Conservation (phyloP, 441 rosid species). For the Manihot esculenta region DNA sequence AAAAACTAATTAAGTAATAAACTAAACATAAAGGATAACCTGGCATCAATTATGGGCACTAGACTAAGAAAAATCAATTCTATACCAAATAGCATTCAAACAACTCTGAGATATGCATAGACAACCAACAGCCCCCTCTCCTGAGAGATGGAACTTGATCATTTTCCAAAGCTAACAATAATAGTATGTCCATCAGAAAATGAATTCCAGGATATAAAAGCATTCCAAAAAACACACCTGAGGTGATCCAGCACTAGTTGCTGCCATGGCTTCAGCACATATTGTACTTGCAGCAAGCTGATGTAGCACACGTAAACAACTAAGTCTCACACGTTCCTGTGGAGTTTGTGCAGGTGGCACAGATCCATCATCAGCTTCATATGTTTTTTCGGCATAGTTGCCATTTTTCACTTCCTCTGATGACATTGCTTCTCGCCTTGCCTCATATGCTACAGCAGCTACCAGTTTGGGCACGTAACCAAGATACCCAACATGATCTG, state of each 20-base stretch:
- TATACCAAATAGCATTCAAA: neutral
- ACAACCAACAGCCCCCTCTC: neutral
- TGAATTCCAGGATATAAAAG: neutral
- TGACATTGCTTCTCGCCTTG: conserved; percentile 92
- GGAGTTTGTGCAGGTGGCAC: conserved; percentile 75
- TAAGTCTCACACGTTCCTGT: conserved; percentile 97
- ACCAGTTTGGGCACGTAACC: conserved; percentile 99
- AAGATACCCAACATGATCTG: conserved; percentile 97
- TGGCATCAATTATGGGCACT: neutral
- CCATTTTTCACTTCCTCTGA: conserved; percentile 62
- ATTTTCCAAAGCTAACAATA: neutral
- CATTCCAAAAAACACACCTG: conserved; percentile 51
- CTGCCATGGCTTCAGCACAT: conserved; percentile 99
- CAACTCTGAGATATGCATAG: neutral
- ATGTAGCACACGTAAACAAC: conserved; percentile 97
- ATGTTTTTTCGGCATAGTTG: conserved; percentile 38
- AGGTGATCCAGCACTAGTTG: conserved; percentile 93
- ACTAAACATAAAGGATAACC: neutral
- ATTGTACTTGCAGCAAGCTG: conserved; percentile 98
- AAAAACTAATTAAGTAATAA: neutral
- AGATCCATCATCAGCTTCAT: conserved; percentile 61
- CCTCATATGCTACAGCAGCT: conserved; percentile 95
- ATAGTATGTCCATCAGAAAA: conserved; percentile 1
- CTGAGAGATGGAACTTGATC: neutral
- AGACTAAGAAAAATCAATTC: neutral